Evolutionary conservation across 306 rosid genomes (phyloP).

Genomic region (Crotalaria pallida): DNA sequence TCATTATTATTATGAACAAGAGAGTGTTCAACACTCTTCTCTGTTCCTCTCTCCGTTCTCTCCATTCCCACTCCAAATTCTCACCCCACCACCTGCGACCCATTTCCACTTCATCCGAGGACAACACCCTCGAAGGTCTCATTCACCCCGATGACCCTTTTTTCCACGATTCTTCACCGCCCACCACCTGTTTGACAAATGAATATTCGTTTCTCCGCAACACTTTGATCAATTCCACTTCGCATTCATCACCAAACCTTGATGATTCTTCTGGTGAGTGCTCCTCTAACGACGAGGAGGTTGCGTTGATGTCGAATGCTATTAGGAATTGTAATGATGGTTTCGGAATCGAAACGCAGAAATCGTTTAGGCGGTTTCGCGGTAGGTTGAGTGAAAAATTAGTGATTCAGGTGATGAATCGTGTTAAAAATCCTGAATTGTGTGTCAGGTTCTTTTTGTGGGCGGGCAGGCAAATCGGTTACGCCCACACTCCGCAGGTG

Average conservation of each 20-base stretch:
- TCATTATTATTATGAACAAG: conserved; percentile 39
- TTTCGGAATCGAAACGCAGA: conserved; percentile 42
- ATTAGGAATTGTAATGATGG: conserved; percentile 29
- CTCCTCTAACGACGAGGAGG: conserved; percentile 36
- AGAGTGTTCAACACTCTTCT: conserved; percentile 35
- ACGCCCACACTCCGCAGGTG: conserved; percentile 43
- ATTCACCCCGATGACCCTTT: conserved; percentile 36
- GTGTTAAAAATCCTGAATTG: conserved; percentile 34
- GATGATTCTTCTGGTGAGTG: conserved; percentile 7
- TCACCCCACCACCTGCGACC: neutral
- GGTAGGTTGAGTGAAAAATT: conserved; percentile 38
- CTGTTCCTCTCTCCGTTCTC: conserved; percentile 23
- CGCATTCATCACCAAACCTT: neutral
- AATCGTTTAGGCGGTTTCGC: conserved; percentile 57
- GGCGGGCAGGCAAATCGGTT: conserved; percentile 79
- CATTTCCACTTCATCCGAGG: conserved; percentile 18
- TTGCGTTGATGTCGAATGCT: conserved; percentile 34
- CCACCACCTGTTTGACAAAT: conserved; percentile 28
- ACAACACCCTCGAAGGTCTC: conserved; percentile 47
- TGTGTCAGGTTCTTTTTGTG: conserved; percentile 66
- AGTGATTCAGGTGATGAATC: conserved; percentile 51
- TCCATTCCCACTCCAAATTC: conserved; percentile 17
- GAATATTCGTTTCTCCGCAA: conserved; percentile 50
- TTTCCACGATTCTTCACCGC: conserved; percentile 11
- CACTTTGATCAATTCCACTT: conserved; percentile 34